phyloP scores from a whole-genome alignment of 2,329 filamentous ascomycete species.

The Trichoderma sp. region DNA sequence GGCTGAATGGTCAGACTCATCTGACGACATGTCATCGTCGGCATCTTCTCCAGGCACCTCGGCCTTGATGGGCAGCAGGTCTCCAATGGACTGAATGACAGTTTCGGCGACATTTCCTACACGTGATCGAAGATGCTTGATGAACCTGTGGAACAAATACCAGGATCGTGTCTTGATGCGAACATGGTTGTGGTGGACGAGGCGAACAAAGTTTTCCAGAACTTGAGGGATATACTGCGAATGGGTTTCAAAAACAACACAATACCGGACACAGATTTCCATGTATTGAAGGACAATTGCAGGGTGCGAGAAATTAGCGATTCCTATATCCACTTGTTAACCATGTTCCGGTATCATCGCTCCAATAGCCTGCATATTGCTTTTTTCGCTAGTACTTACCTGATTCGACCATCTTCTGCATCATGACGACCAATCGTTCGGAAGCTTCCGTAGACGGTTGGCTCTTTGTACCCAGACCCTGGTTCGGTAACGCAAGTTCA shows the following conservation, averaged over 20 bases:
- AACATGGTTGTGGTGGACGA: slow-evolving; percentile 85
- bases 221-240: slow-evolving; percentile 79
- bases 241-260: slow-evolving; percentile 86
- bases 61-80: slow-evolving; percentile 87
- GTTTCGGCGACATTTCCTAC: slow-evolving; percentile 89
- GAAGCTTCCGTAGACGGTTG: slow-evolving; percentile 77
- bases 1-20: slow-evolving; percentile 86
- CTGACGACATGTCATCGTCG: slow-evolving; percentile 93
- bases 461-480: slow-evolving; percentile 83
- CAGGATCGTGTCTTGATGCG: slow-evolving; percentile 89
- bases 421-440: slow-evolving; percentile 84
- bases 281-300: slow-evolving; percentile 95
- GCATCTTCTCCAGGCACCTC: slow-evolving; percentile 75
- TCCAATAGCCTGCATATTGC: neutral
- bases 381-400: slow-evolving; percentile 56
- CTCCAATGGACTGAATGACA: slow-evolving; percentile 85
- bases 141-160: slow-evolving; percentile 94
- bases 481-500: slow-evolving; percentile 86
- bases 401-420: slow-evolving; percentile 92
- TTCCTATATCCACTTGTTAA: slow-evolving; percentile 55
- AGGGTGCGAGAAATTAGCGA: slow-evolving; percentile 83
- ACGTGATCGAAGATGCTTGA: slow-evolving; percentile 81
- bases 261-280: slow-evolving; percentile 96
- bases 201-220: slow-evolving; percentile 85
- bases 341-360: neutral